A percentile compares a stretch with the other conserved stretches of the same genome.
Evolutionary conservation across 176 grass and related monocot genomes (phyloP).

Genomic region (Pharus latifolius): DNA sequence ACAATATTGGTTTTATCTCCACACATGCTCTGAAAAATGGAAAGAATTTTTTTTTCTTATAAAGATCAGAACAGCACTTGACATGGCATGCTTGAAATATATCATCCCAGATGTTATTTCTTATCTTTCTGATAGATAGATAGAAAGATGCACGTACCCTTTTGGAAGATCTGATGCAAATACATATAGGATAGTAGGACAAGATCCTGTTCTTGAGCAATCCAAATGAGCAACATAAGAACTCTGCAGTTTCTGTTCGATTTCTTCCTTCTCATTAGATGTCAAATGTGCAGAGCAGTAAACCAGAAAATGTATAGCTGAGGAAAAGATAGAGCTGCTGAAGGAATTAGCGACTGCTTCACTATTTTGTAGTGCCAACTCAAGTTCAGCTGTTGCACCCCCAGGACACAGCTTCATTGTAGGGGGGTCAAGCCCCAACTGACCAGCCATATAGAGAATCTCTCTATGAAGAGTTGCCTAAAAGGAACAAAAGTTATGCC

Average conservation of each 20-base stretch:
- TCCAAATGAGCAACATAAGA: slow-evolving; percentile 26
- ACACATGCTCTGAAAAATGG: slow-evolving; percentile 53
- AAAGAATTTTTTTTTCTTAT: neutral
- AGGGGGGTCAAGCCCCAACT: slow-evolving; percentile 82
- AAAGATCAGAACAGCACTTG: neutral
- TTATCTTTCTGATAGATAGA: slow-evolving; percentile 2
- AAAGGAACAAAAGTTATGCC: slow-evolving; percentile 4
- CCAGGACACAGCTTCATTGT: slow-evolving; percentile 66
- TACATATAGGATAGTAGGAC: slow-evolving; percentile 65
- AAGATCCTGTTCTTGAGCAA: slow-evolving; percentile 17
- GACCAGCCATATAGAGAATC: slow-evolving; percentile 86
- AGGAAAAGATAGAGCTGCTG: slow-evolving; percentile 57
- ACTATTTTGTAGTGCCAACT: slow-evolving; percentile 64
- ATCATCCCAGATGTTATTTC: neutral
- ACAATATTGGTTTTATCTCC: slow-evolving; percentile 73
- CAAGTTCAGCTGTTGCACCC: slow-evolving; percentile 47
- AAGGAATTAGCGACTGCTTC: slow-evolving; percentile 79
- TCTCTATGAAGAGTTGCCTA: slow-evolving; percentile 75
- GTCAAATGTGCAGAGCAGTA: slow-evolving; percentile 65
- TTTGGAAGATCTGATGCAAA: slow-evolving; percentile 76
- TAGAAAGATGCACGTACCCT: slow-evolving; percentile 41
- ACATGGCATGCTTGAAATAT: neutral
- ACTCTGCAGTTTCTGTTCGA: slow-evolving; percentile 39
- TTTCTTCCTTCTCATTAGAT: slow-evolving; percentile 34
- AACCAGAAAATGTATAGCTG: slow-evolving; percentile 64